phyloP scores from a whole-genome alignment of 1,284 basidiomycete genomes.

The Trametes polyzona region DNA sequence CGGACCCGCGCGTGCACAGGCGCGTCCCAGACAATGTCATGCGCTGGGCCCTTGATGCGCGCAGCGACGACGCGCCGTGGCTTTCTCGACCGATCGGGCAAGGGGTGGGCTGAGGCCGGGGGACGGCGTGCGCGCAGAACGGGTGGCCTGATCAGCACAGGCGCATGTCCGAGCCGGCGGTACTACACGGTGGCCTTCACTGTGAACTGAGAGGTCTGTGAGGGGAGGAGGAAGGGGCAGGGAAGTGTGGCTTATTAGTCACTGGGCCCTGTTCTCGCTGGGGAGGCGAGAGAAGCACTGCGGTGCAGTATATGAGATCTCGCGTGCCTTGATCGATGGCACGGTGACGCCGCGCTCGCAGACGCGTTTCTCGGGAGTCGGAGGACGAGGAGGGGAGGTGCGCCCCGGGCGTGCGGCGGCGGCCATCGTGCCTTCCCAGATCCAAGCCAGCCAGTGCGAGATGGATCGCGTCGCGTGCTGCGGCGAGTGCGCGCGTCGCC shows the following conservation, averaged over 20 bases:
- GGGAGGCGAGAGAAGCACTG: conserved; percentile 8
- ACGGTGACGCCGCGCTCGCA: background rate
- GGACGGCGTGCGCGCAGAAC: background rate
- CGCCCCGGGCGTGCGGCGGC: background rate
- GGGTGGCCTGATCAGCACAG: background rate
- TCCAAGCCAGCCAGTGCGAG: background rate
- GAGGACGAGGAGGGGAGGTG: background rate
- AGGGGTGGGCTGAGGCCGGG: background rate
- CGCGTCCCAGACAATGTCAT: background rate
- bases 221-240: background rate
- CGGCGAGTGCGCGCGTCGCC: background rate
- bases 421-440: conserved; percentile 1
- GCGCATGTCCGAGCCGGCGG: conserved; percentile 1
- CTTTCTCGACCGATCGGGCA: no score
- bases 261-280: background rate
- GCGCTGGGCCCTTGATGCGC: no score
- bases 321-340: conserved; percentile 13
- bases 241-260: background rate
- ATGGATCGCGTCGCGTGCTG: background rate
- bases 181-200: background rate
- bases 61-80: no score
- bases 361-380: no score
- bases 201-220: no score
- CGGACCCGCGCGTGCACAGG: conserved; percentile 16
- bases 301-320: conserved; percentile 10